Conservation (phyloP, 441 rosid genomes). For the Pelargonium cotyledonis region DNA sequence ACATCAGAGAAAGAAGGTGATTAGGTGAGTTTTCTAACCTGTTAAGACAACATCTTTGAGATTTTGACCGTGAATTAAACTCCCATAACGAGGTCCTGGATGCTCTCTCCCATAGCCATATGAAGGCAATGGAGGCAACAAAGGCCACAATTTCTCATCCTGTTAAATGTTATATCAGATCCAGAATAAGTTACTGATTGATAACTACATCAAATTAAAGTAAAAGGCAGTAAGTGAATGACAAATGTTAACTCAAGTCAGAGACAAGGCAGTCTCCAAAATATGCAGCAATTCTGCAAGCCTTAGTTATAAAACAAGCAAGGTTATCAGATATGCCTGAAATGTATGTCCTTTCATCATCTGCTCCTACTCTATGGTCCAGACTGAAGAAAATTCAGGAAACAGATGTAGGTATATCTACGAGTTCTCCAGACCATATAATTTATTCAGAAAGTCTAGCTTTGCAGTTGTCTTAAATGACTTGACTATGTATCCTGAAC, state of each 20-base stretch:
- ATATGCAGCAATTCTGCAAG: neutral
- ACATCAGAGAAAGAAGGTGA: neutral
- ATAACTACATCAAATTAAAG: neutral
- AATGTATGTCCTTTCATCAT: no score
- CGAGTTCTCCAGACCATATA: neutral
- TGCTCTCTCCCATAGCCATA: constrained; percentile 92
- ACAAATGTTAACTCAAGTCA: neutral
- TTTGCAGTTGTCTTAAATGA: neutral
- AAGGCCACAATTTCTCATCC: constrained; percentile 81
- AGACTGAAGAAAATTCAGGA: neutral
- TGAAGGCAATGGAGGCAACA: constrained; percentile 91
- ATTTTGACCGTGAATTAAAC: constrained; percentile 92
- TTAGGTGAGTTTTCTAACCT: constrained; percentile 38
- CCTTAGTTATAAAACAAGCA: neutral
- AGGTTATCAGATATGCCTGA: no score
- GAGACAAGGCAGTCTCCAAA: neutral
- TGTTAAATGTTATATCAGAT: constrained; percentile 21
- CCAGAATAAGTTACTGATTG: no score
- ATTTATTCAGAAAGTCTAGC: neutral
- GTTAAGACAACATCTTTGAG: constrained; percentile 90
- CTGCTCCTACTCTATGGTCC: neutral
- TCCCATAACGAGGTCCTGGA: constrained; percentile 84
- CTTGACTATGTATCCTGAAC: neutral
- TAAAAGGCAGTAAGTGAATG: neutral
- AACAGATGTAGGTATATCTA: neutral